phyloP scores from a whole-genome alignment of 257 asterid genomes.

The Nicotiana obtusifolia region DNA sequence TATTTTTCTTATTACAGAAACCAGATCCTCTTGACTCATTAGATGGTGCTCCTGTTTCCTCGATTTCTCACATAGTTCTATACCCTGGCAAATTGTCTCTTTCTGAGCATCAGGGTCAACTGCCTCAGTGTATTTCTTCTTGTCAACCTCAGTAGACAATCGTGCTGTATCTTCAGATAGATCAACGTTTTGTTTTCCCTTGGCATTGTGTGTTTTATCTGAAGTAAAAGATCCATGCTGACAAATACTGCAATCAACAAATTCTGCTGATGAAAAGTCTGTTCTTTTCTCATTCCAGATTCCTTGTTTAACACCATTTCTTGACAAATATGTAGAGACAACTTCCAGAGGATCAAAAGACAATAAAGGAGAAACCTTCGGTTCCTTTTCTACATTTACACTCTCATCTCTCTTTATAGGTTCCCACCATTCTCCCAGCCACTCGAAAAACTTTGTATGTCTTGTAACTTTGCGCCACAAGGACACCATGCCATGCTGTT shows the following conservation, averaged over 20 bases:
- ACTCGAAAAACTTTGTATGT: conserved; percentile 62
- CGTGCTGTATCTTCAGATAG: conserved; percentile 26
- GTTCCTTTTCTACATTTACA: conserved; percentile 33
- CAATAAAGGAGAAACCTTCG: conserved; percentile 29
- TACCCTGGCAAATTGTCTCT: conserved; percentile 21
- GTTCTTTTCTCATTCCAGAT: conserved; percentile 17
- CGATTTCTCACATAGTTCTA: conserved; percentile 16
- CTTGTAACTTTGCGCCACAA: conserved; percentile 61
- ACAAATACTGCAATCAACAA: conserved; percentile 12
- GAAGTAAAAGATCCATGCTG: conserved; percentile 27
- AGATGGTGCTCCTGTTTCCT: conserved; percentile 44
- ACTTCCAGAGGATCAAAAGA: conserved; percentile 57
- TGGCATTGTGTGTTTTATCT: conserved; percentile 18
- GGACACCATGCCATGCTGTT: conserved; percentile 48
- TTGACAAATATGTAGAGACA: conserved; percentile 50
- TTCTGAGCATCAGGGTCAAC: conserved; percentile 19
- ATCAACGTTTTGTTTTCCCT: conserved; percentile 23
- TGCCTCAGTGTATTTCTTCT: conserved; percentile 30
- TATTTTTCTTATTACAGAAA: conserved; percentile 61
- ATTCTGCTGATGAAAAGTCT: conserved; percentile 15
- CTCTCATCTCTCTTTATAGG: conserved; percentile 40
- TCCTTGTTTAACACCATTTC: conserved; percentile 28
- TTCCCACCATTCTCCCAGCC: conserved; percentile 90
- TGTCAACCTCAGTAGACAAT: conserved; percentile 27
- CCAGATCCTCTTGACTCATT: conserved; percentile 60